Base-by-base conservation (phyloP, 2,329 filamentous ascomycete genomes). In the Paraphoma chrysanthemicola region DNA sequence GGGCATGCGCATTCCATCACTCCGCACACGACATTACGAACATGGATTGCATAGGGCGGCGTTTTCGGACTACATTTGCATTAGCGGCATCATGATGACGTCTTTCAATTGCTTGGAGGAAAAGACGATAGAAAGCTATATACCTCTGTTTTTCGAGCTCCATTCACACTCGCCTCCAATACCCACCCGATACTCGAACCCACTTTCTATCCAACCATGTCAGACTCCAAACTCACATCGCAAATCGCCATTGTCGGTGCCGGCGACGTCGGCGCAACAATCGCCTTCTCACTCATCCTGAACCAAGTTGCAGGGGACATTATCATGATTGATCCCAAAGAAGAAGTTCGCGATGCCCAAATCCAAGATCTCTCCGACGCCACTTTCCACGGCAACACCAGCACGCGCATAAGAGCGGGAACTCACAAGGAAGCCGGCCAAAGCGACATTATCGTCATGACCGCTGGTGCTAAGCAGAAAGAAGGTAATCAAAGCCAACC, bases 271-370 rank as follows among this genome's bases (percentile, higher is more conserved):
- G 66, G 66, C 29, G 62, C 66, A 5, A 68, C 66, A 0, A 66
- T 68, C 12, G 64, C 66, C 17, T 67, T 64, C 56, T 66, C 62
- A 8, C 58, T 68, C n/a, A 66, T 68, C 56, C 56, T 68, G 53
- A 64, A 67, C 47, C 59, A 62, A 0, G 55, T 63, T 0, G 64
- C 66, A 2, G 56, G 60, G 16, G 64, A 67, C 1, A 66, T 68
- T 29, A 30, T 67, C 3, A 45, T 68, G 12, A 52, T 68, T 12
- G 66, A 68, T 11, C 65, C 66, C 16, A 59, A 68, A 33, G 63
- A 67, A 31, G 62, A 65, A 39, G 60, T 68, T 1, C 41, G 66
- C 4, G 62, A 68, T 18, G 62, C 66, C 1, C 66, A 67, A 23
- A 51, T 68, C 6, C 63, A 66, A 10, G 65, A 68, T 31, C 31